A percentile compares a stretch with the other conserved stretches of the same genome.
Conservation (phyloP, 352 stramenopile genomes). For the Phytophthora tubulina region DNA sequence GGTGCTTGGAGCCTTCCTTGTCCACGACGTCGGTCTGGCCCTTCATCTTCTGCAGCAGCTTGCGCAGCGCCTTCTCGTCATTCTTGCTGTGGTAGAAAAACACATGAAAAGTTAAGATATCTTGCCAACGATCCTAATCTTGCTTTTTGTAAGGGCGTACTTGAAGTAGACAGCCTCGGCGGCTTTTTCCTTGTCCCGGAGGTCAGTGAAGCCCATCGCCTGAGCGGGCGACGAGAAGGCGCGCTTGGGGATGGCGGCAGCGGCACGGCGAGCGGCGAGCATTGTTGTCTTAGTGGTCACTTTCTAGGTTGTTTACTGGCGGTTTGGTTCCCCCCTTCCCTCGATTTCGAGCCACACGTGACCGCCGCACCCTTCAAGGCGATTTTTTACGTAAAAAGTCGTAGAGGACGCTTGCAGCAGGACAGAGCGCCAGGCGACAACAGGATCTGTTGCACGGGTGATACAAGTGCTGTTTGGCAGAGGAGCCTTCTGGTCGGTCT, state of each 20-base stretch:
- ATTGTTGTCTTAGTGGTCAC: conserved; percentile 41
- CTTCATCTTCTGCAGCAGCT: conserved; percentile 91
- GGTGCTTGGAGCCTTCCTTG: conserved; percentile 66
- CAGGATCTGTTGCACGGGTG: conserved; percentile 8
- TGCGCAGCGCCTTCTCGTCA: conserved; percentile 87
- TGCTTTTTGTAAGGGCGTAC: conserved; percentile 48
- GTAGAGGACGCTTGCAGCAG: neutral
- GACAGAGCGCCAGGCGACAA: neutral
- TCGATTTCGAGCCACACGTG: conserved; percentile 29
- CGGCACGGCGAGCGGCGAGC: conserved; percentile 72
- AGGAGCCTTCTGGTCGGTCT: conserved; percentile 9
- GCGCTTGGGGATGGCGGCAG: conserved; percentile 56
- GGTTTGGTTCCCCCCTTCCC: conserved; percentile 15
- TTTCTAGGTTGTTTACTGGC: conserved; percentile 32
- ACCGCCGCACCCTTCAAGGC: conserved; percentile 30
- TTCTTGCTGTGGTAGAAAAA: conserved; percentile 67
- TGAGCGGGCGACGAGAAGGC: conserved; percentile 58
- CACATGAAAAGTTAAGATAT: conserved; percentile 8
- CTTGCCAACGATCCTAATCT: conserved; percentile 1
- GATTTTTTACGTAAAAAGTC: conserved; percentile 49
- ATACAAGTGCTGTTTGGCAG: neutral
- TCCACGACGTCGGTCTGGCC: conserved; percentile 78
- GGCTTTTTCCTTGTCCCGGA: conserved; percentile 81
- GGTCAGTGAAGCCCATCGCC: conserved; percentile 57
- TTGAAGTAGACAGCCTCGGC: conserved; percentile 88